Evolutionary conservation across 2,329 filamentous ascomycete species (phyloP), one percentile per base, ranked within the genome.

Genomic region (Claviceps pazoutovae): DNA sequence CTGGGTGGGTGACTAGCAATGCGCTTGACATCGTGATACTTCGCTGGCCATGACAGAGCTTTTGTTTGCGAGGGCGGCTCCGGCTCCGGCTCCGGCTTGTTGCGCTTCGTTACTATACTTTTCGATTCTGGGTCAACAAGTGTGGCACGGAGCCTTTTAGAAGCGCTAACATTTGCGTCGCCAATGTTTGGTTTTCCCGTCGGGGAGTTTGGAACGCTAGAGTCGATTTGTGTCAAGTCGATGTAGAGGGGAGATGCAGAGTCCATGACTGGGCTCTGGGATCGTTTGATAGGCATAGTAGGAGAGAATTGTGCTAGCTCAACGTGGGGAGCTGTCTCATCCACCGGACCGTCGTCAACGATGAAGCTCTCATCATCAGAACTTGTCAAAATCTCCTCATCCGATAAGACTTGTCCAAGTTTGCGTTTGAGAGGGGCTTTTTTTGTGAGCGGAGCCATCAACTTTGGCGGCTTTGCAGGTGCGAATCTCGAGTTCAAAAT

Each of bases 321-420:
- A 17, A 48, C 14, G 0, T 34, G 23, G 2, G 47, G 11, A 34
- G 21, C 41, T 26, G 34, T 26, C 37, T 41, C 17, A 43, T 14
- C 7, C 19, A 26, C 42, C 5, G 38, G 23, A 4, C 51, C 48
- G 11, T 56, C 54, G 16, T 50, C 41, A 30, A 78, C 68, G 46
- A 84, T 63, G 54, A 83, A 82, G 45, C 70, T 65, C 4, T 68
- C 65, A 8, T 74, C 73, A 23, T 75, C 75, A 19, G 74, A 54
- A 55, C 74, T 78, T 2, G 71, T 73, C n/a, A 80, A 57, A 8
- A 73, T 53, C 47, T 81, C 78, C 14, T 46, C 51, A 17, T 53
- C 51, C 2, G 46, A 47, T 14, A 26, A 14, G 74, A 76, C 14
- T 68, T 72, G 19, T 53, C 37, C n/a, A 47, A 30, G 48, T 26